phyloP scores from a whole-genome alignment of 2,329 filamentous ascomycete genomes.

The Diplodia seriata region DNA sequence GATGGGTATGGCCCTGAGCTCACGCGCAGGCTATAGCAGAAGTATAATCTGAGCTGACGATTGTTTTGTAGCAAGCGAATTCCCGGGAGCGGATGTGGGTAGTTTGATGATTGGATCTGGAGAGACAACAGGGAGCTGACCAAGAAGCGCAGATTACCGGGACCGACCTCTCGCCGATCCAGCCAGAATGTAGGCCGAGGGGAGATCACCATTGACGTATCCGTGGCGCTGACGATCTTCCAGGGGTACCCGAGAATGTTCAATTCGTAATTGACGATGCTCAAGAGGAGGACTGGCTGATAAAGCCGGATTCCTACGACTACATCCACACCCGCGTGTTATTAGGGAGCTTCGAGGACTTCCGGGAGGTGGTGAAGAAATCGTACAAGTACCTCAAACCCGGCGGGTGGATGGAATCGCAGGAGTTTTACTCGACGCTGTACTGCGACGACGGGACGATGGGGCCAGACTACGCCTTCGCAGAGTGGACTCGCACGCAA shows the following conservation, averaged over 20 bases:
- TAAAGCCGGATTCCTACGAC: conserved; percentile 60
- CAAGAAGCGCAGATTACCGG: conserved; percentile 46
- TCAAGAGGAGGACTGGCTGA: conserved; percentile 64
- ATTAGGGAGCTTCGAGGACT: conserved; percentile 64
- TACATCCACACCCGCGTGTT: conserved; percentile 67
- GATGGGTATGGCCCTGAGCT: conserved; percentile 45
- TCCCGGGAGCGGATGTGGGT: conserved; percentile 44
- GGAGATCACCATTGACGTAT: not conserved
- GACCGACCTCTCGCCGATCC: conserved; percentile 52
- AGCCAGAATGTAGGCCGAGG: conserved; percentile 44
- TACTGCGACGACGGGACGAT: conserved; percentile 64
- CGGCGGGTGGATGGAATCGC: conserved; percentile 59
- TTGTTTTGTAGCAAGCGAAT: conserved; percentile 41
- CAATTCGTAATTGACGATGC: conserved; percentile 76
- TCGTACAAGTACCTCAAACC: conserved; percentile 61
- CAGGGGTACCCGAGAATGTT: conserved; percentile 70
- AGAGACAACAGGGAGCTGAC: conserved; percentile 34
- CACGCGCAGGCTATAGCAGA: not conserved
- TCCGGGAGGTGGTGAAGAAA: conserved; percentile 61
- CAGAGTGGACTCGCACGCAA: conserved; percentile 55
- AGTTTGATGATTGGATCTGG: not conserved
- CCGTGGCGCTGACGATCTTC: conserved; percentile 17
- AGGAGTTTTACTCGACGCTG: conserved; percentile 53
- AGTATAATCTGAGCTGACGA: conserved; percentile 36
- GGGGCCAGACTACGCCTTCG: conserved; percentile 54